Evolutionary conservation across 83 land plant genomes (phyloP), one percentile per base, ranked within the genome.

Genomic region (Thuja plicata): DNA sequence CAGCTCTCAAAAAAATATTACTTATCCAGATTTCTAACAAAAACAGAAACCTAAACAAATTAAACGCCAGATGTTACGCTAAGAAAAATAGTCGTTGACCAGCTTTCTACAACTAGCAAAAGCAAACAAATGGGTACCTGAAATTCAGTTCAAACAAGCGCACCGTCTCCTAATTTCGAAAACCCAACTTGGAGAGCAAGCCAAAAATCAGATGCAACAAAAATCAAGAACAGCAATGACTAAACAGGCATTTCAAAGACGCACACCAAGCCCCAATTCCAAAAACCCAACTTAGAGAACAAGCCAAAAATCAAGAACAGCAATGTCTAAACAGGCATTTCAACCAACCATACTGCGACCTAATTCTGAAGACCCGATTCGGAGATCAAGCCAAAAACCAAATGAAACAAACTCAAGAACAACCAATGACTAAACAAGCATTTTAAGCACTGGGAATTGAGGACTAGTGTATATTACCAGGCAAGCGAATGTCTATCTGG

Each of bases 401-500:
- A 55, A 60, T 79, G 24, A 9, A 37, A 5, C 24, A 40, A 35
- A 37, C 1, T 17, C 43, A 37, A 19, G 2, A 77, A 10, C 34
- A 77, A 8, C 60, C 38, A 11, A 24, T 11, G 35, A 62, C 16
- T 60, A 62, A 50, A 85, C 48, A 55, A 84, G 27, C 82, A 88
- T 38, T 37, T 30, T 21, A 77, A 13, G 32, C 37, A 41, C 30
- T 41, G 40, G 17, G 57, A 50, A 52, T 43, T 19, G 66, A 57
- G 12, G 3, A 85, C 85, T 27, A 8, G 30, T 66, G n/a, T 90
- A 32, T 13, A 76, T 80, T 90, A 98, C 99, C 91, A 3, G 99
- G 96, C 88, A 98, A 89, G 2, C 86, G 93, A 88, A 98, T 97
- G 89, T 98, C 99, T 86, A 98, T 94, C 45, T 85, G 89, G 88